These are phyloP conservation scores for Tetrapisispora fleetii DNA, from an alignment of 805 yeast genomes.

Conservation along the genomic window DNA sequence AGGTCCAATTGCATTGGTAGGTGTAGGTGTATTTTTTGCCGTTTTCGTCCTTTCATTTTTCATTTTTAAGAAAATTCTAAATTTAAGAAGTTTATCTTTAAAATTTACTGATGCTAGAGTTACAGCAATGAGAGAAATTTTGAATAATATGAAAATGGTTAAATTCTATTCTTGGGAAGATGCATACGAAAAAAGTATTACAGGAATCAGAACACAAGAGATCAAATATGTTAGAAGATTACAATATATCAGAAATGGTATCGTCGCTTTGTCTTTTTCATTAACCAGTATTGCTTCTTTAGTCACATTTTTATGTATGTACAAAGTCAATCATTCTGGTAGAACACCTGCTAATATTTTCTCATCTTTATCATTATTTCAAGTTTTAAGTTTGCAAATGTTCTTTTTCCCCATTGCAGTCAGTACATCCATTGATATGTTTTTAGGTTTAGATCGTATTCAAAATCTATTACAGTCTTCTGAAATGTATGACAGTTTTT, in stretches of 20 bases:
- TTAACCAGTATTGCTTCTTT: slow-evolving; percentile 66
- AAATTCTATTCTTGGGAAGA: slow-evolving; percentile 89
- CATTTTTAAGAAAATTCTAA: slow-evolving; percentile 43
- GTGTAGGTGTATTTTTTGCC: slow-evolving; percentile 46
- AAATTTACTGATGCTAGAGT: slow-evolving; percentile 69
- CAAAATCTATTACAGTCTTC: slow-evolving; percentile 42
- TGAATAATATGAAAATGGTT: slow-evolving; percentile 69
- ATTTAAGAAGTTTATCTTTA: slow-evolving; percentile 47
- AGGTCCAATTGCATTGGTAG: slow-evolving; percentile 66
- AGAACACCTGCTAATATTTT: slow-evolving; percentile 54
- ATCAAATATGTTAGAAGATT: slow-evolving; percentile 49
- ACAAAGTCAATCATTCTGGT: slow-evolving; percentile 33
- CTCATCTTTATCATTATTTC: slow-evolving; percentile 61
- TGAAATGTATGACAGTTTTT: slow-evolving; percentile 22
- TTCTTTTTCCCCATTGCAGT: slow-evolving; percentile 63
- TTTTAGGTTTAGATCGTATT: slow-evolving; percentile 49
- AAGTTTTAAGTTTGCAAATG: slow-evolving; percentile 49
- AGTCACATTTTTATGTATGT: slow-evolving; percentile 41
- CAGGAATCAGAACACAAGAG: slow-evolving; percentile 50
- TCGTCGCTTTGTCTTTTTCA: slow-evolving; percentile 57
- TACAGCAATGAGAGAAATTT: slow-evolving; percentile 63
- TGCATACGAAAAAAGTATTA: slow-evolving; percentile 54
- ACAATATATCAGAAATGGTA: slow-evolving; percentile 53
- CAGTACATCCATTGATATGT: slow-evolving; percentile 59
- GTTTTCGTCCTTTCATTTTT: slow-evolving; percentile 34